Conservation (phyloP, 1,139 yeast species). For the Debaryomyces nepalensis region DNA sequence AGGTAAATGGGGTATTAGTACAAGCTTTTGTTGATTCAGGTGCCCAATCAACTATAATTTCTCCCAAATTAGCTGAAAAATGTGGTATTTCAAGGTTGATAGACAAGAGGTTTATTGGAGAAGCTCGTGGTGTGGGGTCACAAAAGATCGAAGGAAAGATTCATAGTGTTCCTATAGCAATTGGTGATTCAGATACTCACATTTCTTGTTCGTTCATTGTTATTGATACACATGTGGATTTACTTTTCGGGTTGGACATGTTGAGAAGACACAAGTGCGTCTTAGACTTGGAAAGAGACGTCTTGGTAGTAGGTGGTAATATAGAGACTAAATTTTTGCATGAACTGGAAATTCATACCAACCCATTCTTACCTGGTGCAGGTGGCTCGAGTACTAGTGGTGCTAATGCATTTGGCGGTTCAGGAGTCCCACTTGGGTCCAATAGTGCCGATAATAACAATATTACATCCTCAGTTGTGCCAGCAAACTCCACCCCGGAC, state of each 20-base stretch:
- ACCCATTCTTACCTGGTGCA: conserved; percentile 22
- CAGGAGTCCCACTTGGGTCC: conserved; percentile 14
- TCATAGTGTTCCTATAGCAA: conserved; percentile 84
- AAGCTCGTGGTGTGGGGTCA: conserved; percentile 90
- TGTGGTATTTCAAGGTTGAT: conserved; percentile 74
- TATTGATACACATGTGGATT: conserved; percentile 74
- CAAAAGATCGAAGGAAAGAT: conserved; percentile 80
- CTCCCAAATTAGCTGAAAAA: conserved; percentile 73
- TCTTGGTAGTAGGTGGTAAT: conserved; percentile 71
- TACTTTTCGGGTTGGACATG: conserved; percentile 76
- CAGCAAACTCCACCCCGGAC: conserved; percentile 22
- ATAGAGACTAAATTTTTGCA: conserved; percentile 71
- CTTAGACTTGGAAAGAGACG: conserved; percentile 72
- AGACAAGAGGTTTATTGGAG: conserved; percentile 81
- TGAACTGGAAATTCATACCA: conserved; percentile 71
- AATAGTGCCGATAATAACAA: conserved; percentile 7
- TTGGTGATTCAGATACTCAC: conserved; percentile 57
- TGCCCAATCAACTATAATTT: conserved; percentile 87
- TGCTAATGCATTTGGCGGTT: conserved; percentile 31
- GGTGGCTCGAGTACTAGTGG: conserved; percentile 32
- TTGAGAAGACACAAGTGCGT: conserved; percentile 84
- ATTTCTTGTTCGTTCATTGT: conserved; percentile 84
- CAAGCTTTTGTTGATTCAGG: conserved; percentile 97
- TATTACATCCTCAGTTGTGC: conserved; percentile 22
- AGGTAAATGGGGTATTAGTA: conserved; percentile 77